A percentile compares a stretch with the other conserved stretches of the same genome.
phyloP scores from a whole-genome alignment of 768 basidiomycete genomes.

The Podaxis sp. region DNA sequence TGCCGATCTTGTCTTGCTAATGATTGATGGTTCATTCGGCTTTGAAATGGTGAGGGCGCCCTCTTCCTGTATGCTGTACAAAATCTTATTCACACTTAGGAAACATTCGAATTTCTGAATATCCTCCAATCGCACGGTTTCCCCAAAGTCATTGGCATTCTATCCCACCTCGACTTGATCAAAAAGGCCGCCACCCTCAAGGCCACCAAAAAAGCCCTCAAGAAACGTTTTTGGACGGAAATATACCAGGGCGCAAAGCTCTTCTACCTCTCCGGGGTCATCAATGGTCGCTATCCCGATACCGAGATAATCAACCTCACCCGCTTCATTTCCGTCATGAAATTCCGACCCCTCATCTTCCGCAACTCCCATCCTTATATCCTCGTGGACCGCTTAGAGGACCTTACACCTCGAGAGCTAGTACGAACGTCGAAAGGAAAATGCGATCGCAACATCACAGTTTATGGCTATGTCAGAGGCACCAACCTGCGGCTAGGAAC shows the following conservation, averaged over 20 bases:
- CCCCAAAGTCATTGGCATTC: slow-evolving; percentile 95
- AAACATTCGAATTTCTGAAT: slow-evolving; percentile 98
- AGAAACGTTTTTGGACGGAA: slow-evolving; percentile 99
- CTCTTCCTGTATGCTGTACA: neutral
- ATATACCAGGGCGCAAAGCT: slow-evolving; percentile 99
- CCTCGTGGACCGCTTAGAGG: slow-evolving; percentile 91
- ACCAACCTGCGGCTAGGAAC: slow-evolving; percentile 74
- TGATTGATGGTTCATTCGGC: slow-evolving; percentile 97
- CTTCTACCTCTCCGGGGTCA: slow-evolving; percentile 93
- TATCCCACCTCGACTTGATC: slow-evolving; percentile 95
- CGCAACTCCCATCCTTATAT: slow-evolving; percentile 94
- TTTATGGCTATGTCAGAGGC: slow-evolving; percentile 94
- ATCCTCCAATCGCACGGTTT: slow-evolving; percentile 96
- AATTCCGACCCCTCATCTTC: slow-evolving; percentile 96
- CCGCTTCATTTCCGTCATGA: slow-evolving; percentile 96
- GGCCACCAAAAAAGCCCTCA: slow-evolving; percentile 88
- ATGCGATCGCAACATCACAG: slow-evolving; percentile 88
- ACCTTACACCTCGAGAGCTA: slow-evolving; percentile 85
- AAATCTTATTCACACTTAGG: slow-evolving; percentile 41
- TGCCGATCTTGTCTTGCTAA: slow-evolving; percentile 91
- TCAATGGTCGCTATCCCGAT: slow-evolving; percentile 97
- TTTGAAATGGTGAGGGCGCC: slow-evolving; percentile 87
- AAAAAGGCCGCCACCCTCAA: slow-evolving; percentile 86
- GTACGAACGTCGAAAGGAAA: slow-evolving; percentile 77
- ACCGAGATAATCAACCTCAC: slow-evolving; percentile 93